Evolutionary conservation across 768 basidiomycete species (phyloP).

Genomic region (Leccinum ochraceum): DNA sequence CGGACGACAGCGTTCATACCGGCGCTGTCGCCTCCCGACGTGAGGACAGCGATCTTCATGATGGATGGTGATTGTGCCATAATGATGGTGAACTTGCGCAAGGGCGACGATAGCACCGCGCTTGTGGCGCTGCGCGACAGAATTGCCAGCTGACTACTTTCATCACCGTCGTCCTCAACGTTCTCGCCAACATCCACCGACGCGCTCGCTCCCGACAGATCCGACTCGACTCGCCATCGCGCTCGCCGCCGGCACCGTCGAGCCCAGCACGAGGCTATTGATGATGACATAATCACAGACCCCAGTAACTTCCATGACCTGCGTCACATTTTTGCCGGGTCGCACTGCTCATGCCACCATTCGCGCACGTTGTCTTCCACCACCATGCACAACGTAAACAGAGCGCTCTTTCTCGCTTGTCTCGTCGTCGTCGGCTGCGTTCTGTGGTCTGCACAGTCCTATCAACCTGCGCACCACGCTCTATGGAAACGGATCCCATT

Average conservation of each 20-base stretch:
- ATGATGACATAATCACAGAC: slow-evolving; percentile 20
- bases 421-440: slow-evolving; percentile 56
- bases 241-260: neutral
- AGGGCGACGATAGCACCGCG: neutral
- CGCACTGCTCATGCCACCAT: neutral
- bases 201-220: neutral
- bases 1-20: slow-evolving; percentile 98
- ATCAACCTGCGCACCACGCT: slow-evolving; percentile 3
- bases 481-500: slow-evolving; percentile 15
- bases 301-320: neutral
- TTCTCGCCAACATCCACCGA: neutral
- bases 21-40: slow-evolving; percentile 96
- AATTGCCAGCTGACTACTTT: neutral
- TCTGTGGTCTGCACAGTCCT: slow-evolving; percentile 57
- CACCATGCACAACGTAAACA: slow-evolving; percentile 51
- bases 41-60: slow-evolving; percentile 94
- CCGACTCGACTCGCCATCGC: neutral
- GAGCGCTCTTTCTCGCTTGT: slow-evolving; percentile 50
- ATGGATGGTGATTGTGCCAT: slow-evolving; percentile 37
- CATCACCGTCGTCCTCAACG: neutral
- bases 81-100: neutral
- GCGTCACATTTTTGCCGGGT: neutral
- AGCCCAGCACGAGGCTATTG: neutral
- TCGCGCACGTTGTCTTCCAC: slow-evolving; percentile 1
- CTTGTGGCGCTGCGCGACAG: neutral